phyloP scores from a whole-genome alignment of 2,329 filamentous ascomycete species.

The Neurospora sp. region DNA sequence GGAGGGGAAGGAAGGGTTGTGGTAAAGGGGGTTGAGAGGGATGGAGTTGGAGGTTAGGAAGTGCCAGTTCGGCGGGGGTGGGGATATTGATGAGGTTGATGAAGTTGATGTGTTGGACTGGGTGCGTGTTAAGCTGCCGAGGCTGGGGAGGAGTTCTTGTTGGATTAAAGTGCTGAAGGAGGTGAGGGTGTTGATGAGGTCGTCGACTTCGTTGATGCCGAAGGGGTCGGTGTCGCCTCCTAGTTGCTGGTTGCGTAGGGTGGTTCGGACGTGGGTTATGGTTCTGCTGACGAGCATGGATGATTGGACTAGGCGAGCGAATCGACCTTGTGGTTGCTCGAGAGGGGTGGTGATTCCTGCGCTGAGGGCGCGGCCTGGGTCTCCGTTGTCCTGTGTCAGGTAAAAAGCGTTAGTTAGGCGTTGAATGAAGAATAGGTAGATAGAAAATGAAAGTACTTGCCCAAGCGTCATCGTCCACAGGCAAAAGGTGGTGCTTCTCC shows the following conservation, averaged over 20 bases:
- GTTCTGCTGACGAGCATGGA: slow-evolving; percentile 25
- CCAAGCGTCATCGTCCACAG: slow-evolving; percentile 31
- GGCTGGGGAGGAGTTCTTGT: not conserved
- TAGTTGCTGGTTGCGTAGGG: slow-evolving; percentile 6
- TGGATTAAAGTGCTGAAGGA: not conserved
- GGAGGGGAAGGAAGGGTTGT: not conserved
- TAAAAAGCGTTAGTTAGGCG: not conserved
- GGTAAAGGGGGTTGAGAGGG: not conserved
- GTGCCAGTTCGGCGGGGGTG: not conserved
- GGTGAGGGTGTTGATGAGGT: slow-evolving; percentile 12
- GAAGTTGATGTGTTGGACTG: not conserved
- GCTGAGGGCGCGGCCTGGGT: slow-evolving; percentile 21
- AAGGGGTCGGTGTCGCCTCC: slow-evolving; percentile 7
- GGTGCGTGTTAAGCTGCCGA: not conserved
- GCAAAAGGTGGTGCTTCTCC: slow-evolving; percentile 19
- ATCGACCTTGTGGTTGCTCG: slow-evolving; percentile 35
- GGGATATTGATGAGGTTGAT: not conserved
- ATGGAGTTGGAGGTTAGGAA: not conserved
- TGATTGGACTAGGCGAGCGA: slow-evolving; percentile 37
- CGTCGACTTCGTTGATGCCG: slow-evolving; percentile 10
- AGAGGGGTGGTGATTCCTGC: slow-evolving; percentile 29
- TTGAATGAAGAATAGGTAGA: not conserved
- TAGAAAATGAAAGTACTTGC: slow-evolving; percentile 16
- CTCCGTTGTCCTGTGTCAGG: slow-evolving; percentile 25
- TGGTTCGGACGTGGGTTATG: slow-evolving; percentile 20